Evolutionary conservation across 148 eudicot genomes (phyloP), one percentile per base, ranked within the genome.

Genomic region (Camellia sinensis): DNA sequence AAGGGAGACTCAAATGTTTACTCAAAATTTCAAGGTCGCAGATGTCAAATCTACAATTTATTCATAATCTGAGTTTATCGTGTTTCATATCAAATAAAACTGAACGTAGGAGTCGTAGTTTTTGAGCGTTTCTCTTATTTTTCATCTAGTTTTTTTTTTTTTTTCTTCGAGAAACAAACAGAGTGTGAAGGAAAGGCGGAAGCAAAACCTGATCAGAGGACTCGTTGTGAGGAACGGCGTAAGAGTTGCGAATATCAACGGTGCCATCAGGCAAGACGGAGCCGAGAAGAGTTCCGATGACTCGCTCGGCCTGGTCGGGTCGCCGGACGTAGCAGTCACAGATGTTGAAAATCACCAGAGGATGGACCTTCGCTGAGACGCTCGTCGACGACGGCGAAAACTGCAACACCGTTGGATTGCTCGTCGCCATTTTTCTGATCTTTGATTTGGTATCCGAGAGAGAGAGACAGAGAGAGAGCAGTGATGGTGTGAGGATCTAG

Each of bases 221-320:
- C 82, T 92, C 97, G 74, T 88, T 94, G 67, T 97, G 99, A 6
- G 98, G 98, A 75, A 97, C 99, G 78, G 94, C 97, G 66, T 90
- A 97, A 0, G 93, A 94, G 81, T 97, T 97, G 19, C 98, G 92
- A 80, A 93, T 87, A 73, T 94, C 97, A 18, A 93, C 89, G 46
- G 98, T 89, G 11, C 98, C 98, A 70, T 93, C 97, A 0, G 98
- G 89, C 50, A 92, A 84, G 9, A 96, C 89, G 41, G 94, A 91
- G 45, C 98, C 99, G 61, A 94, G 97, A 10, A 96, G 94, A 50
- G 97, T 92, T 2, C 99, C 99, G 78, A 96, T 91, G 52, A 93
- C 95, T 67, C 99, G 89, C 7, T 96, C 98, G 22, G 99, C 93
- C 82, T 92, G 95, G 80, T 94, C 99, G 0, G 98, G 97, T 44